Percentiles rank a stretch among this genome's conserved stretches.
Evolutionary conservation across 371 early-diverging fungal genomes (phyloP).

Genomic region (Circinella umbellata): DNA sequence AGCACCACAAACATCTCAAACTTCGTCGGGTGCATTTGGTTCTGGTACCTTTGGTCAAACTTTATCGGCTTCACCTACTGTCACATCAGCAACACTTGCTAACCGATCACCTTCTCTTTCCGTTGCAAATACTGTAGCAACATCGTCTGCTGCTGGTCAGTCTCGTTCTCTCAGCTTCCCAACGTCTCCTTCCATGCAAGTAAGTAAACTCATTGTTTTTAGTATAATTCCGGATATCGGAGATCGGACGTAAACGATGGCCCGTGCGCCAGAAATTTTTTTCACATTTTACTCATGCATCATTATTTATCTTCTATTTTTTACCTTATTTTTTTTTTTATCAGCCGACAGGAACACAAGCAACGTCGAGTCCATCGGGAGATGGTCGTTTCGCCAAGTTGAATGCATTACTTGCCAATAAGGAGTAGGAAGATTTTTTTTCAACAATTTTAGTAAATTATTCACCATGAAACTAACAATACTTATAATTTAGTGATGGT

Average conservation of each 20-base stretch:
- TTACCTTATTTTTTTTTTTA: not conserved
- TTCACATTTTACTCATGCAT: no score
- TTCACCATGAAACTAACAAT: not conserved
- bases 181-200: constrained; percentile 20
- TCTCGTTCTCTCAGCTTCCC: constrained; percentile 24
- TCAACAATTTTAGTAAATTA: no score
- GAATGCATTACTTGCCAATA: constrained; percentile 22
- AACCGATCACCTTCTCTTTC: constrained; percentile 14
- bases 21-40: not conserved
- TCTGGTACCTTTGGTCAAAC: constrained; percentile 19
- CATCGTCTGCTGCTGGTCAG: constrained; percentile 18
- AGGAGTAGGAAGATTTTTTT: constrained; percentile 21
- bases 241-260: not conserved
- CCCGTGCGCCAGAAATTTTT: not conserved
- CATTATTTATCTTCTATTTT: not conserved
- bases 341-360: constrained; percentile 6
- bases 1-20: constrained; percentile 14
- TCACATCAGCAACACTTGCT: constrained; percentile 11
- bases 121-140: constrained; percentile 9
- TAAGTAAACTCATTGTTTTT: not conserved
- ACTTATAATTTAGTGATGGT: constrained; percentile 35
- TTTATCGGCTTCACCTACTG: constrained; percentile 21
- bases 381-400: constrained; percentile 26
- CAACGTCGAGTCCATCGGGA: constrained; percentile 10
- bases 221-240: not conserved